Conservation (phyloP, 345 rosid genomes). For the Boechera retrofracta region DNA sequence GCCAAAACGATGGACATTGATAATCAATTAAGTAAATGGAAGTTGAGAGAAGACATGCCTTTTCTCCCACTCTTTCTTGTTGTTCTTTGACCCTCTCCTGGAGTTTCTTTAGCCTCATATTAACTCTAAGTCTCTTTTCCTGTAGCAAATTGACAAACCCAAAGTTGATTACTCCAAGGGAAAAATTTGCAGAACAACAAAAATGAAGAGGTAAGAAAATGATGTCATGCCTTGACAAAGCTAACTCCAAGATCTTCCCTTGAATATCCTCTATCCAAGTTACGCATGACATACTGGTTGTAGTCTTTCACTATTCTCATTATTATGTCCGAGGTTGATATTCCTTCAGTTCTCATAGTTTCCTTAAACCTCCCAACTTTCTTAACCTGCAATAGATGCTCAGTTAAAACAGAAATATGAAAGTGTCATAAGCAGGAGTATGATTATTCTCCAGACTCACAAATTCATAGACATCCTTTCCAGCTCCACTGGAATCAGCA, state of each 20-base stretch:
- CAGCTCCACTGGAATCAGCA: slow-evolving; percentile 94
- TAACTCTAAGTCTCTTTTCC: slow-evolving; percentile 94
- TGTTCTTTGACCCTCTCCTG: slow-evolving; percentile 94
- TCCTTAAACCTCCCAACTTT: slow-evolving; percentile 87
- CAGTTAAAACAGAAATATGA: slow-evolving; percentile 29
- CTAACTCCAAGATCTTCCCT: slow-evolving; percentile 96
- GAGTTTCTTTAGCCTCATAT: slow-evolving; percentile 87
- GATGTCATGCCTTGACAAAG: slow-evolving; percentile 72
- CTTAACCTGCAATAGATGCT: slow-evolving; percentile 62
- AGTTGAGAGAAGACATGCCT: slow-evolving; percentile 50
- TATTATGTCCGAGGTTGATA: slow-evolving; percentile 88
- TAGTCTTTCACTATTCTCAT: slow-evolving; percentile 96
- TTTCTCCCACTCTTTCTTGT: slow-evolving; percentile 89
- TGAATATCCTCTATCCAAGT: slow-evolving; percentile 87
- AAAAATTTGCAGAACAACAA: not conserved
- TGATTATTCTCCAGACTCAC: slow-evolving; percentile 53
- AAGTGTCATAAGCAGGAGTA: slow-evolving; percentile 13
- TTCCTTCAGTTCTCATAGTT: slow-evolving; percentile 92
- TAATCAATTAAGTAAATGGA: slow-evolving; percentile 23
- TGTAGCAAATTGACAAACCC: slow-evolving; percentile 42
- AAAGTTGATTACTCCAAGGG: slow-evolving; percentile 20
- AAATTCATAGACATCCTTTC: slow-evolving; percentile 90
- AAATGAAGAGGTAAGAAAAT: not conserved
- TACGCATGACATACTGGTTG: slow-evolving; percentile 94
- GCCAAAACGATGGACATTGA: not conserved